phyloP scores from a whole-genome alignment of 306 rosid species.

The Citrullus mucosospermus region DNA sequence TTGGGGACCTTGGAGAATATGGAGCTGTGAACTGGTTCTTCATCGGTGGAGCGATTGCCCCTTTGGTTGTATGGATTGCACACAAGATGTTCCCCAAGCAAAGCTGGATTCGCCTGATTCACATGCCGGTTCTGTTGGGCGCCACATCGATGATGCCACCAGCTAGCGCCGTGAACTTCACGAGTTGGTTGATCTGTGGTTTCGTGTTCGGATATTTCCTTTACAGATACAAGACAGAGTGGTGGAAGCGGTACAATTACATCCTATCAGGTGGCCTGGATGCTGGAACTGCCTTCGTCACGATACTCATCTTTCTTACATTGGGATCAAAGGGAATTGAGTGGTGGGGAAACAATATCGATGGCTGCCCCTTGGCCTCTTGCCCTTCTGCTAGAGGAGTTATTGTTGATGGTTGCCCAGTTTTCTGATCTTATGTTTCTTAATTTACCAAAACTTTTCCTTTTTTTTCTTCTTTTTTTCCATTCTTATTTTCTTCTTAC shows the following conservation, averaged over 20 bases:
- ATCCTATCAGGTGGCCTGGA: conserved; percentile 72
- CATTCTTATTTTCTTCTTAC: too few species aligned
- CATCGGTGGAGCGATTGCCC: conserved; percentile 59
- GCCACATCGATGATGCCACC: conserved; percentile 72
- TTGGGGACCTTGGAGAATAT: conserved; percentile 69
- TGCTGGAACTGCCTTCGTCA: conserved; percentile 76
- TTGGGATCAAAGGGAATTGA: conserved; percentile 23
- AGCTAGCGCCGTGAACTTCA: conserved; percentile 58
- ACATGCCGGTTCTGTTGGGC: conserved; percentile 61
- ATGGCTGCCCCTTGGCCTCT: conserved; percentile 62
- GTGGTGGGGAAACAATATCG: conserved; percentile 64
- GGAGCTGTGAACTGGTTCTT: conserved; percentile 53
- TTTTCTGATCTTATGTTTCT: background rate
- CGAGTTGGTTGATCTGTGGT: conserved; percentile 47
- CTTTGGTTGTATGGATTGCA: conserved; percentile 57
- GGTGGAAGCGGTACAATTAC: conserved; percentile 62
- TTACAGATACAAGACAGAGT: conserved; percentile 28
- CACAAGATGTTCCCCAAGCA: conserved; percentile 45
- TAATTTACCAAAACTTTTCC: background rate
- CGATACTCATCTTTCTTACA: conserved; percentile 39
- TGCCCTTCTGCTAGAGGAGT: conserved; percentile 64
- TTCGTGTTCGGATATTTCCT: conserved; percentile 41
- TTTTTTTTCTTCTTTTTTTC: too few species aligned
- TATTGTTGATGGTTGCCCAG: conserved; percentile 30
- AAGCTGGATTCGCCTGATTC: conserved; percentile 39